Evolutionary conservation across 352 stramenopile species (phyloP).

Genomic region (Pythium sp.): DNA sequence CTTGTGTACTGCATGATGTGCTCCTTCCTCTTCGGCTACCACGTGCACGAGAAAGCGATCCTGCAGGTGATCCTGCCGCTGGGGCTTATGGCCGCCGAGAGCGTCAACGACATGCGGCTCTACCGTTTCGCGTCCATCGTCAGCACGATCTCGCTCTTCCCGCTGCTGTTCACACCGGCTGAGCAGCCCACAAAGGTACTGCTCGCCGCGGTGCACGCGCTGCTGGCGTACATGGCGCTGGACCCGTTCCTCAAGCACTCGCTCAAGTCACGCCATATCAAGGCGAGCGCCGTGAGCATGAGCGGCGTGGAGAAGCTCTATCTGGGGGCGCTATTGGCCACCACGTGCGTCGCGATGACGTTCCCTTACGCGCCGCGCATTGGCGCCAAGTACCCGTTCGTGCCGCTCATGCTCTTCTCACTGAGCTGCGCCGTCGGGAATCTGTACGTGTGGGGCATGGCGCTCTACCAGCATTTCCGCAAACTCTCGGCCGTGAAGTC

Average conservation of each 20-base stretch:
- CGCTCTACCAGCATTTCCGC: constrained; percentile 57
- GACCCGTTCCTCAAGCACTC: constrained; percentile 69
- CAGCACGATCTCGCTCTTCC: constrained; percentile 79
- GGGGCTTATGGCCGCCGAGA: constrained; percentile 67
- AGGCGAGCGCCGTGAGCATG: constrained; percentile 54
- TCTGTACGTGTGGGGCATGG: constrained; percentile 71
- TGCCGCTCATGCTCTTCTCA: constrained; percentile 80
- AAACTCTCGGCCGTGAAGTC: constrained; percentile 72
- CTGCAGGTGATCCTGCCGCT: constrained; percentile 84
- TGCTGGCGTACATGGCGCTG: constrained; percentile 62
- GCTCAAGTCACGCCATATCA: constrained; percentile 67
- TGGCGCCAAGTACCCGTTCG: constrained; percentile 54
- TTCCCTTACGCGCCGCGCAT: constrained; percentile 60
- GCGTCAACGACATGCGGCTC: constrained; percentile 78
- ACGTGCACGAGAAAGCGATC: constrained; percentile 99
- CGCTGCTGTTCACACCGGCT: constrained; percentile 78
- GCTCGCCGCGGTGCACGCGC: constrained; percentile 51
- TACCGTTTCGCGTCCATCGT: constrained; percentile 72
- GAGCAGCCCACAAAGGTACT: constrained; percentile 79
- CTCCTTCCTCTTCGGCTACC: constrained; percentile 96
- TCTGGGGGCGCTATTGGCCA: constrained; percentile 32
- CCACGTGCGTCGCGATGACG: constrained; percentile 33
- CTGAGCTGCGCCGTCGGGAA: constrained; percentile 71
- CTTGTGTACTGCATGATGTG: constrained; percentile 91
- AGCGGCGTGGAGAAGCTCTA: constrained; percentile 57